Evolutionary conservation across 73 alveolate genomes (phyloP), one percentile per base, ranked within the genome.

Genomic region (Symbiodinium natans): DNA sequence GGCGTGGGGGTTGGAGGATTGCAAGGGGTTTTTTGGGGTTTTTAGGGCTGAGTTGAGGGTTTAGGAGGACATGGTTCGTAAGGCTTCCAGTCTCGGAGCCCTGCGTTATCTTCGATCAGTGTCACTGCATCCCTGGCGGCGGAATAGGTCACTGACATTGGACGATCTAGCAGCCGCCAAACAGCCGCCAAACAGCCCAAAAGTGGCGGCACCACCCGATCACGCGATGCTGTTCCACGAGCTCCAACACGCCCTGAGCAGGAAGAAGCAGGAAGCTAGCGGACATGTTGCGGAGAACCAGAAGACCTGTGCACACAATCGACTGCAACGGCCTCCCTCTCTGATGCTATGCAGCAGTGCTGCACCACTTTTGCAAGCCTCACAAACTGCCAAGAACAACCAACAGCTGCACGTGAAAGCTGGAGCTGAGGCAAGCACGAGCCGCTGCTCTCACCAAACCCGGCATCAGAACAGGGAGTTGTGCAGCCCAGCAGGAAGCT

Each of bases 151-250:
- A 1, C 80, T 0, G 36, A 36, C 80, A 3, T 3, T 63, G 2
- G 80, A 46, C 6, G 59, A 9, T 13, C 21, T 13, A 46, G 59
- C 13, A 46, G 21, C 21, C 59, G 13, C 13, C 59, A 46, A 46
- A 46, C 59, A 46, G 59, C 59, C 59, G 21, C 59, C 59, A 46
- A 46, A 46, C 6, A 46, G 6, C 13, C 59, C 59, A 46, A 46
- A 27, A 17, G 36, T 21, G 33, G 6, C 77, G 39, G 38, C 97
- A 2, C 33, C 54, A 21, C 97, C 97, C 97, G 39, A 90, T 90
- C 52, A 90, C 97, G 1, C 97, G 97, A 73, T 90, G 97, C 80
- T 90, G 97, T 89, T 90, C 97, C 59, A 90, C 97, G 89, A 90
- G 83, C 88, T 90, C 97, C 89, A 90, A n/a, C 27, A 73, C 97